These are phyloP conservation scores for Tirmania nivea DNA, from an alignment of 495 filamentous ascomycete species.

Conservation along the genomic window DNA sequence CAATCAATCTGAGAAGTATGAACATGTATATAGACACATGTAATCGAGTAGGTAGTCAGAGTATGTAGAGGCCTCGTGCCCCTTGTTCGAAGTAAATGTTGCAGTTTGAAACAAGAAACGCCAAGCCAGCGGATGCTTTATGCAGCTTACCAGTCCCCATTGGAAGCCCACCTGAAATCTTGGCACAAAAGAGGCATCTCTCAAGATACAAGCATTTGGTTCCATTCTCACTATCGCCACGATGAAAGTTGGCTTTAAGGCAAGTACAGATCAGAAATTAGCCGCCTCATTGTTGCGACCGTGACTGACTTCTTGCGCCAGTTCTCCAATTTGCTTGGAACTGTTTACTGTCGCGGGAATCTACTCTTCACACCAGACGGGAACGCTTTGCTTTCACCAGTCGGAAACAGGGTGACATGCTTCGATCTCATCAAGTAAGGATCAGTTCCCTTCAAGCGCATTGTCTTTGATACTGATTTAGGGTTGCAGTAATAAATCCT, in stretches of 20 bases:
- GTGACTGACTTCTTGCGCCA: not conserved
- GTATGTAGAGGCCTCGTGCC: too few relatives aligned
- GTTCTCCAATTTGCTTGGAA: constrained; percentile 38
- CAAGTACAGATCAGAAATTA: not conserved
- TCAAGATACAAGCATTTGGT: too few relatives aligned
- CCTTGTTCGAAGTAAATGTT: too few relatives aligned
- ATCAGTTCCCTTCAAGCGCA: not conserved
- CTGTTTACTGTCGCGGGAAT: constrained; percentile 93
- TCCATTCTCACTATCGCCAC: not conserved
- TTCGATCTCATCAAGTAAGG: constrained; percentile 89
- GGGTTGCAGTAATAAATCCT: constrained; percentile 61
- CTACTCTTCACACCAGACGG: constrained; percentile 93
- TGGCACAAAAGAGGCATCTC: too few relatives aligned
- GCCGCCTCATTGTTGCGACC: not conserved
- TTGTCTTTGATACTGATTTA: constrained; percentile 7
- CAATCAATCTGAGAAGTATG: not conserved
- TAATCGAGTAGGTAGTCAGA: too few relatives aligned
- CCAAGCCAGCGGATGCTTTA: too few relatives aligned
- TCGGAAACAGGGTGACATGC: constrained; percentile 84
- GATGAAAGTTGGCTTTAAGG: constrained; percentile 21
- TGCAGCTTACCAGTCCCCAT: too few relatives aligned
- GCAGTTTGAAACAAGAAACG: not conserved
- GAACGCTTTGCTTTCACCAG: constrained; percentile 83
- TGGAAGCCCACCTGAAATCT: too few relatives aligned
- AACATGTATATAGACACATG: too few relatives aligned